These are phyloP conservation scores for Begonia fuchsioides DNA, from an alignment of 306 rosid genomes.

Conservation along the genomic window DNA sequence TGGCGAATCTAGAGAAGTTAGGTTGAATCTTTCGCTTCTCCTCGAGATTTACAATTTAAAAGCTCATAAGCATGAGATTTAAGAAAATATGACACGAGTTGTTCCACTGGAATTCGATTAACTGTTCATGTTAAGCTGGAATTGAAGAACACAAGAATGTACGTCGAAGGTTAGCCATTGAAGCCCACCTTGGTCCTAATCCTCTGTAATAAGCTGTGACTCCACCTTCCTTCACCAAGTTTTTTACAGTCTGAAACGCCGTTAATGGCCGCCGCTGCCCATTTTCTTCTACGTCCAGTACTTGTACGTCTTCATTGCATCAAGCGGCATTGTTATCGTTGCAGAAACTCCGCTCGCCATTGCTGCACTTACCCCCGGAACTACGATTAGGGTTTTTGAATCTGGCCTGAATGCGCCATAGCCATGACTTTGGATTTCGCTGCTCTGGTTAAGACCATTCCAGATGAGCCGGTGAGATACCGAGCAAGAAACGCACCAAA, in stretches of 20 bases:
- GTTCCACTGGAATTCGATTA: too few relatives aligned
- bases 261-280: constrained; percentile 62
- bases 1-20: too few relatives aligned
- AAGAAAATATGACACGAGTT: too few relatives aligned
- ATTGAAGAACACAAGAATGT: too few relatives aligned
- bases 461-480: constrained; percentile 66
- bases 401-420: constrained; percentile 32
- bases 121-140: too few relatives aligned
- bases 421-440: constrained; percentile 8
- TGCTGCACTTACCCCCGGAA: constrained; percentile 77
- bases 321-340: constrained; percentile 80
- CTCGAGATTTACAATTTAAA: too few relatives aligned
- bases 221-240: constrained; percentile 75
- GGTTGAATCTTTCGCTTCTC: too few relatives aligned
- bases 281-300: constrained; percentile 71
- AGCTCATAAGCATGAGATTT: too few relatives aligned
- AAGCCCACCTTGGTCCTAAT: constrained; percentile 90
- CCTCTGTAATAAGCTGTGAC: constrained; percentile 83
- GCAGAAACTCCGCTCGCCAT: constrained; percentile 91
- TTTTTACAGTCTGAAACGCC: constrained; percentile 44
- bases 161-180: constrained; percentile 32
- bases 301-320: constrained; percentile 85
- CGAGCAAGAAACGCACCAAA: constrained; percentile 96
- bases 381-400: constrained; percentile 45
- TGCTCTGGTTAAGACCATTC: constrained; percentile 32